These are phyloP conservation scores for Durotheca rogersii DNA, from an alignment of 495 filamentous ascomycete species.

Conservation along the genomic window DNA sequence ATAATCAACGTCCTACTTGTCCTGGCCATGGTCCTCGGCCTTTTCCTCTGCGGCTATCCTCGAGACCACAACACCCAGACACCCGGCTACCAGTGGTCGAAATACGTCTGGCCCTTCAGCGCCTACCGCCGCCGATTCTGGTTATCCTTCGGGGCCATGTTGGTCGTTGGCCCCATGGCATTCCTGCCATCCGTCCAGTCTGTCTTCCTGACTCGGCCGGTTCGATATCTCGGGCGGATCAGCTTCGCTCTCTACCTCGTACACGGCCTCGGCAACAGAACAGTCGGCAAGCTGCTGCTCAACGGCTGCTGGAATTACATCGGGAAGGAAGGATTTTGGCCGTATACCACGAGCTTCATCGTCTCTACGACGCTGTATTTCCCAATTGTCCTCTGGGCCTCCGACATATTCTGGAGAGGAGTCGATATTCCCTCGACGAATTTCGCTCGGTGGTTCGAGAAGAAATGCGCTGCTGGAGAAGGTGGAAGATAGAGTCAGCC, in stretches of 20 bases:
- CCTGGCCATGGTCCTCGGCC: conserved; percentile 25
- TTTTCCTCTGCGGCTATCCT: conserved; percentile 35
- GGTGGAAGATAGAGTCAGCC: conserved; percentile 4
- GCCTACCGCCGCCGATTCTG: conserved; percentile 34
- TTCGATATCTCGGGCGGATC: conserved; percentile 58
- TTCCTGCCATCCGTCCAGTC: conserved; percentile 51
- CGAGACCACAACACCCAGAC: conserved; percentile 37
- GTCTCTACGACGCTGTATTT: conserved; percentile 51
- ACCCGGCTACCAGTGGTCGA: conserved; percentile 34
- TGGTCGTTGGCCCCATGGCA: conserved; percentile 54
- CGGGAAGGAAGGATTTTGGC: conserved; percentile 51
- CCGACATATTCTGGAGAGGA: conserved; percentile 59
- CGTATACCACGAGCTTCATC: conserved; percentile 51
- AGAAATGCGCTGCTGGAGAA: conserved; percentile 24
- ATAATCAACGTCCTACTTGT: conserved; percentile 23
- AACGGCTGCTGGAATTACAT: conserved; percentile 54
- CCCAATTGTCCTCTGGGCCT: conserved; percentile 54
- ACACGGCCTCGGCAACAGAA: conserved; percentile 56
- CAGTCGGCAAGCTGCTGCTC: conserved; percentile 54
- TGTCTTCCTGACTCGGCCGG: conserved; percentile 52
- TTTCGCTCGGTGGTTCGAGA: conserved; percentile 57
- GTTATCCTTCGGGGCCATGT: conserved; percentile 48
- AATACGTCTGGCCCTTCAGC: conserved; percentile 38
- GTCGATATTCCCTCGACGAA: conserved; percentile 58
- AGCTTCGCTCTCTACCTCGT: conserved; percentile 60